Evolutionary conservation across 2,329 filamentous ascomycete genomes (phyloP), one percentile per base, ranked within the genome.

Genomic region (Colletotrichum cordylinicola): DNA sequence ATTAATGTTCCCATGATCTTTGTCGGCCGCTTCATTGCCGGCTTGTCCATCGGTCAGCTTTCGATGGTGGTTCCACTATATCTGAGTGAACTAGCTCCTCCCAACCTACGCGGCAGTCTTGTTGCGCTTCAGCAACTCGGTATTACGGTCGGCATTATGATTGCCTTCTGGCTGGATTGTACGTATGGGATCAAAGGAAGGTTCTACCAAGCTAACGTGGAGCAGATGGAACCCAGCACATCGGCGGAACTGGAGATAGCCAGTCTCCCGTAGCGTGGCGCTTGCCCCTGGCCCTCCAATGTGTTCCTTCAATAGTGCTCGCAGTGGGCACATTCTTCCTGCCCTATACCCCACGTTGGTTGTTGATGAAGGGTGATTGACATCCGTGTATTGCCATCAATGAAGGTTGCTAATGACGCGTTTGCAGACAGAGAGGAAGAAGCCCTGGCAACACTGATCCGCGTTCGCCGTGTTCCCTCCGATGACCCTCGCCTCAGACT

Each of bases 261-360:
- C 88, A 89, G 74, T 87, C 85, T 15, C 77, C 84, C 15, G 82
- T 81, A 2, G 79, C 87, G 6, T 90, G 88, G 82, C 83, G 88
- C 13, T 84, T 90, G 15, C 88, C 88, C 0, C 85, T 90, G 64
- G 87, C 84, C 2, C 77, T 90, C 21, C 88, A 90, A 78, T 67
- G 61, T 6, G 62, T 72, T 2, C 93, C 90, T 81, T 88, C 90
- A 4, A 77, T 92, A 15, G 85, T 93, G 43, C 85, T 93, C 1
- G 85, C 89, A 8, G 75, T 82, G 33, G 91, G 91, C 43, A 89
- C 93, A 80, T 77, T 91, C 69, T 85, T 92, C 79, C 87, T 92
- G 9, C 84, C 84, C 0, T 80, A 85, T 56, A 84, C 84, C 2
- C 84, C 84, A 4, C 81, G 84, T 3, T 85, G 78, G 76, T 79